These are phyloP conservation scores for Psilocybe tampanensis DNA, from an alignment of 768 basidiomycete genomes.

Conservation along the genomic window DNA sequence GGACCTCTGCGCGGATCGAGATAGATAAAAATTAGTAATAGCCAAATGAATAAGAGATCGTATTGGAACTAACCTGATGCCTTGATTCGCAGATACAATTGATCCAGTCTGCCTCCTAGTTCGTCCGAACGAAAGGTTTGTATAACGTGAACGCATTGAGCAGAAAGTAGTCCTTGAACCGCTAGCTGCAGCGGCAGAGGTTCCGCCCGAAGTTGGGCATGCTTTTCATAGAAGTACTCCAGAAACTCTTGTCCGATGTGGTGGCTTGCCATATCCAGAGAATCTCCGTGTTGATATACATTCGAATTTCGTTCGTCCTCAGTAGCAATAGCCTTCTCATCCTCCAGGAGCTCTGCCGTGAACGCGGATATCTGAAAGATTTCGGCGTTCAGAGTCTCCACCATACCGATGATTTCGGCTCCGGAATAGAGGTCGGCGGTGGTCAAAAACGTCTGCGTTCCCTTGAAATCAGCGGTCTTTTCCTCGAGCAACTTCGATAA, in stretches of 20 bases:
- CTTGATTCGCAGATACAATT: conserved; percentile 9
- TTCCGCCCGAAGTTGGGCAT: conserved; percentile 14
- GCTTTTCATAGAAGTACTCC: conserved; percentile 14
- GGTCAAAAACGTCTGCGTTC: conserved; percentile 43
- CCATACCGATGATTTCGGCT: conserved; percentile 38
- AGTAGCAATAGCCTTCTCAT: conserved; percentile 1
- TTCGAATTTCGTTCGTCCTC: conserved; percentile 4
- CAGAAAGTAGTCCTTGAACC: conserved; percentile 16
- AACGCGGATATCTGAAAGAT: conserved; percentile 49
- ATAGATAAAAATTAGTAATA: not conserved
- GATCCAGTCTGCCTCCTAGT: conserved; percentile 3
- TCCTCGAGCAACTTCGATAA: conserved; percentile 26
- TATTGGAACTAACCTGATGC: conserved; percentile 25
- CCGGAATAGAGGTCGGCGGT: conserved; percentile 45
- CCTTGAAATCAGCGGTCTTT: conserved; percentile 40
- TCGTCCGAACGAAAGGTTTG: not conserved
- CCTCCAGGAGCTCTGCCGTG: conserved; percentile 37
- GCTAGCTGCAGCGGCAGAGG: conserved; percentile 25
- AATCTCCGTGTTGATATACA: not conserved
- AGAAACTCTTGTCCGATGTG: conserved; percentile 19
- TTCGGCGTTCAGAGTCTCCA: conserved; percentile 48
- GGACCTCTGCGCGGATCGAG: conserved; percentile 33
- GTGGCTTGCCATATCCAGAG: not conserved
- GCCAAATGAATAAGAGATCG: not conserved
- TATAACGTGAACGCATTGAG: conserved; percentile 6